A percentile compares a stretch with the other conserved stretches of the same genome.
Evolutionary conservation across 176 grass and related monocot genomes (phyloP).

Genomic region (Bothriochloa decipiens): DNA sequence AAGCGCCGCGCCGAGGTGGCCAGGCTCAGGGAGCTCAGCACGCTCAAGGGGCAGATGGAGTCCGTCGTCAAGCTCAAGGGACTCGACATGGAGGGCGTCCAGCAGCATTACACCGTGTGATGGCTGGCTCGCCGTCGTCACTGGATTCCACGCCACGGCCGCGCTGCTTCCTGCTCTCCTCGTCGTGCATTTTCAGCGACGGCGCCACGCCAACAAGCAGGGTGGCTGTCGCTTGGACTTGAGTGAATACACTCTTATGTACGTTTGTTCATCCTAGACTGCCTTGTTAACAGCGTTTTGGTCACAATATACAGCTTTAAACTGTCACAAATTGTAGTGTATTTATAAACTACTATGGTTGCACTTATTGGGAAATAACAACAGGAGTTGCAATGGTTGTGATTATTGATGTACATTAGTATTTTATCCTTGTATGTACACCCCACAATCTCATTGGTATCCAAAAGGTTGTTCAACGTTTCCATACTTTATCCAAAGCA

Average conservation of each 20-base stretch:
- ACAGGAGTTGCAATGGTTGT: not conserved
- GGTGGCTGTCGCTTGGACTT: not conserved
- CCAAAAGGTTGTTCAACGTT: not conserved
- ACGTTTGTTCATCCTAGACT: not conserved
- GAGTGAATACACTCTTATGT: not conserved
- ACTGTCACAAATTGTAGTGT: not conserved
- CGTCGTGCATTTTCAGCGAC: constrained; percentile 34
- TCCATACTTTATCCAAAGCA: no score
- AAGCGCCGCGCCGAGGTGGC: constrained; percentile 92
- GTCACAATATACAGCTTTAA: not conserved
- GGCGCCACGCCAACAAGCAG: not conserved
- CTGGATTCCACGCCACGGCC: not conserved
- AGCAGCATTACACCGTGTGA: constrained; percentile 78
- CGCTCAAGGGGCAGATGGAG: constrained; percentile 75
- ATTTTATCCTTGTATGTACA: no score
- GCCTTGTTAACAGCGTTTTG: not conserved
- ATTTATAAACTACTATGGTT: not conserved
- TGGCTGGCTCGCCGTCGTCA: not conserved
- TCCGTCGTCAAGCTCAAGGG: constrained; percentile 83
- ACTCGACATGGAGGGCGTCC: constrained; percentile 69
- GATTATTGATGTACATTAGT: not conserved
- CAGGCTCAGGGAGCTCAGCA: constrained; percentile 77
- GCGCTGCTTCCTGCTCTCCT: not conserved
- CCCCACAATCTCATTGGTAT: no score
- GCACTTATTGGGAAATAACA: not conserved